Percentiles rank a stretch among this genome's conserved stretches.
Conservation (phyloP, 495 filamentous ascomycete species). For the Trichoderma gamsii region DNA sequence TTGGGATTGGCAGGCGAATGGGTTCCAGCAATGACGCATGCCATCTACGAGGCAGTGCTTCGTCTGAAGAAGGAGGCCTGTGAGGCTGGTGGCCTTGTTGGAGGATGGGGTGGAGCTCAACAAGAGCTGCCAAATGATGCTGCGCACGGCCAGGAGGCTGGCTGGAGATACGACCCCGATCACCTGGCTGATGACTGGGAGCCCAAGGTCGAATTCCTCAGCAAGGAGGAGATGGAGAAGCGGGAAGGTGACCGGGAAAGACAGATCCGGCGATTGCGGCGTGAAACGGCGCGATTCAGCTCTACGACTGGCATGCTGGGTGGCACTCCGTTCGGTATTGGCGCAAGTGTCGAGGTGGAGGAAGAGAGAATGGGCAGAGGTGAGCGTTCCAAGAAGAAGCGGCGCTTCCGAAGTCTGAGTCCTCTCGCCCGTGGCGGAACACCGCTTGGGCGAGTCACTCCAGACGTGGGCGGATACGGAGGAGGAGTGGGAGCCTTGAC, state of each 20-base stretch:
- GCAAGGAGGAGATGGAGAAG: conserved; percentile 96
- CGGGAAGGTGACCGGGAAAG: conserved; percentile 90
- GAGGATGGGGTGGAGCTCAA: conserved; percentile 53
- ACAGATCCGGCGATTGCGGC: conserved; percentile 75
- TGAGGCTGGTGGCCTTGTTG: conserved; percentile 75
- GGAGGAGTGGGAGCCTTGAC: conserved; percentile 57
- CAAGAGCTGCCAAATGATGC: conserved; percentile 83
- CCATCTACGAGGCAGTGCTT: conserved; percentile 92
- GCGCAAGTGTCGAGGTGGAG: conserved; percentile 52
- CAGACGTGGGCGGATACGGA: conserved; percentile 63
- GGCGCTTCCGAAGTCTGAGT: conserved; percentile 82
- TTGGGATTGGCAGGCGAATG: conserved; percentile 86
- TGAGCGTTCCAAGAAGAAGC: conserved; percentile 88
- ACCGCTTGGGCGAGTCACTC: conserved; percentile 64
- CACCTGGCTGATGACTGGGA: conserved; percentile 89
- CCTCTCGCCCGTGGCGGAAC: conserved; percentile 62
- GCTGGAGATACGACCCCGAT: conserved; percentile 92
- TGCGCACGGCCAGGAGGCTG: conserved; percentile 63
- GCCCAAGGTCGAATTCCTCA: conserved; percentile 80
- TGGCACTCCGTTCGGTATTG: conserved; percentile 51
- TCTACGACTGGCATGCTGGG: conserved; percentile 70
- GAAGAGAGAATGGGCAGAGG: conserved; percentile 71
- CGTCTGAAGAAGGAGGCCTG: conserved; percentile 93
- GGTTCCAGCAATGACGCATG: conserved; percentile 88
- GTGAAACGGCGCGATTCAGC: conserved; percentile 90